A percentile compares a stretch with the other conserved stretches of the same genome.
phyloP scores from a whole-genome alignment of 768 basidiomycete genomes.

The Cystobasidium onofrii region DNA sequence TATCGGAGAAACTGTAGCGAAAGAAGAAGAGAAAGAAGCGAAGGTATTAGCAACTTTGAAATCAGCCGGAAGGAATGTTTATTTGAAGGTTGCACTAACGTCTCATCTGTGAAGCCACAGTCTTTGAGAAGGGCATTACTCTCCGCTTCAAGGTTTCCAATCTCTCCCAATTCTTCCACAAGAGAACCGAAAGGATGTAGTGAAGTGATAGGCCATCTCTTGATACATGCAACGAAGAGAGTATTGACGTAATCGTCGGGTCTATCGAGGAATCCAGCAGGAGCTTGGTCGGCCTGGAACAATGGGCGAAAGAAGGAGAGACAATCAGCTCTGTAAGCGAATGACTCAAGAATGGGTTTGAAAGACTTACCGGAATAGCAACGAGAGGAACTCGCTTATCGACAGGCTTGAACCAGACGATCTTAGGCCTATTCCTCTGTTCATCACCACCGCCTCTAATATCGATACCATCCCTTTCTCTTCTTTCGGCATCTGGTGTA shows the following conservation, averaged over 20 bases:
- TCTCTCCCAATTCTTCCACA: slow-evolving; percentile 93
- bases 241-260: slow-evolving; percentile 81
- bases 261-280: slow-evolving; percentile 86
- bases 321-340: too few species aligned
- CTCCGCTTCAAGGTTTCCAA: slow-evolving; percentile 97
- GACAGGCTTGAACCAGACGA: slow-evolving; percentile 99
- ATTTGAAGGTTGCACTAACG: too few species aligned
- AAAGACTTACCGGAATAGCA: slow-evolving; percentile 62
- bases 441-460: slow-evolving; percentile 52
- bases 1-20: slow-evolving; percentile 82
- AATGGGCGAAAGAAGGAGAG: background rate
- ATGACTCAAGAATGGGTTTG: too few species aligned
- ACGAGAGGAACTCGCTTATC: slow-evolving; percentile 98
- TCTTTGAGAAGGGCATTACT: slow-evolving; percentile 95
- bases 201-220: slow-evolving; percentile 77
- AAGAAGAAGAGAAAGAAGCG: too few species aligned
- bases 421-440: slow-evolving; percentile 84
- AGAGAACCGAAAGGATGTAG: slow-evolving; percentile 97
- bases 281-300: slow-evolving; percentile 76
- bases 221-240: slow-evolving; percentile 95
- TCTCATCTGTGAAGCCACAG: slow-evolving; percentile 84
- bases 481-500: slow-evolving; percentile 89
- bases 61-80: too few species aligned
- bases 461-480: slow-evolving; percentile 90
- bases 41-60: too few species aligned